Evolutionary conservation across 2,329 filamentous ascomycete genomes (phyloP).

Genomic region (Blumeria hordei): DNA sequence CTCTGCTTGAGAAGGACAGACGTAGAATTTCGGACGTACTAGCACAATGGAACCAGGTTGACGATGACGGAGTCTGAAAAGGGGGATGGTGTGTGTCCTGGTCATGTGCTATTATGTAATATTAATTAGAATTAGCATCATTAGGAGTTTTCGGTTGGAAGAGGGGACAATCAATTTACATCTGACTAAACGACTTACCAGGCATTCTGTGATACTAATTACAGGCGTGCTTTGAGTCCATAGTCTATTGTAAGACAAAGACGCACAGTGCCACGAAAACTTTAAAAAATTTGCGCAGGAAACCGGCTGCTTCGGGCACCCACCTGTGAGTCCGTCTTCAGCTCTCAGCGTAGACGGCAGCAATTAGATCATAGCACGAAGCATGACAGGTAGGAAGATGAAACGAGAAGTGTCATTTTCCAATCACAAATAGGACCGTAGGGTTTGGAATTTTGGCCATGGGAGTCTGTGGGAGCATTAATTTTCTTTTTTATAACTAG

Average conservation of each 20-base stretch:
- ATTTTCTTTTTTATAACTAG: no score
- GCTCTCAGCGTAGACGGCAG: no score
- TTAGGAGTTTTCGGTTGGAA: neutral
- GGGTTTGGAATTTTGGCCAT: no score
- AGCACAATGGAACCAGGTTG: neutral
- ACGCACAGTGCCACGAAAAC: no score
- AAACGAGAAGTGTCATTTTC: no score
- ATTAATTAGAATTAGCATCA: neutral
- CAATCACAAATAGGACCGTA: no score
- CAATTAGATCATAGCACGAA: no score
- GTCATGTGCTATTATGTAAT: neutral
- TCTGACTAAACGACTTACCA: neutral
- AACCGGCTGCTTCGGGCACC: no score
- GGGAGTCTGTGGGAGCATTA: no score
- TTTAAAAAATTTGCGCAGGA: no score
- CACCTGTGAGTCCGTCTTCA: no score
- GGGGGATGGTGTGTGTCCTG: neutral
- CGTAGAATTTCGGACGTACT: neutral
- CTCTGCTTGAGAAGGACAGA: neutral
- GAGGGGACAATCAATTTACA: neutral
- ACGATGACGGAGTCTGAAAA: neutral
- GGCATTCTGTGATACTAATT: neutral
- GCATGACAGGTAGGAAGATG: no score
- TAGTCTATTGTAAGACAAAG: neutral
- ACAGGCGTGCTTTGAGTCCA: constrained; percentile 1